Conservation (phyloP, 78 protist species). For the Blattamonas nauphoetae region DNA sequence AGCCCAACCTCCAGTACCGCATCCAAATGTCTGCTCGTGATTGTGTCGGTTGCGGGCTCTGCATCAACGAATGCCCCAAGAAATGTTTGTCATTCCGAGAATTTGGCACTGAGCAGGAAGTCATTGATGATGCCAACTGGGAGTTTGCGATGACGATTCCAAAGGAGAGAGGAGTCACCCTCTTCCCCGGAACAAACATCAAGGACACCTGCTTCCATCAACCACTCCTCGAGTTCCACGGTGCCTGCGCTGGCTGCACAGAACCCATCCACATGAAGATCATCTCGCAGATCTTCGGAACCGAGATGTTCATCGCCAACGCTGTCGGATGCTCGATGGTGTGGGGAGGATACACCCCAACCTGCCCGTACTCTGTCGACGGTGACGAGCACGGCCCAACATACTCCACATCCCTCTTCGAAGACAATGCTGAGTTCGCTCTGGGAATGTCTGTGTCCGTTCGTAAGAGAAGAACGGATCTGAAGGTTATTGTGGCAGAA, state of each 20-base stretch:
- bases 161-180: neutral
- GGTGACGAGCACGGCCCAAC: conserved; percentile 61
- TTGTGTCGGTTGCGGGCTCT: conserved; percentile 54
- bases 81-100: conserved; percentile 36
- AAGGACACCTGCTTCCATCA: conserved; percentile 41
- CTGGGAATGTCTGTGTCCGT: neutral
- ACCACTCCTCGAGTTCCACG: conserved; percentile 61
- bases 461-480: neutral
- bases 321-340: conserved; percentile 64
- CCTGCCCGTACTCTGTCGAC: conserved; percentile 44
- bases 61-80: conserved; percentile 42
- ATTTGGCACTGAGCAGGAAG: neutral
- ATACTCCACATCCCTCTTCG: conserved; percentile 60
- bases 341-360: conserved; percentile 45
- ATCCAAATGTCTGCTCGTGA: conserved; percentile 52
- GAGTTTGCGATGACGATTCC: conserved; percentile 15
- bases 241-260: conserved; percentile 63
- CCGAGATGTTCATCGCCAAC: conserved; percentile 52
- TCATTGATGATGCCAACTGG: conserved; percentile 38
- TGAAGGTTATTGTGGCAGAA: neutral
- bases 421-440: conserved; percentile 61
- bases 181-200: neutral
- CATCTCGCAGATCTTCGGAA: conserved; percentile 54
- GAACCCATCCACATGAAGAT: conserved; percentile 58
- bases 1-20: conserved; percentile 8